Evolutionary conservation across 2,329 filamentous ascomycete genomes (phyloP), one percentile per base, ranked within the genome.

Genomic region (Talaromyces albobiverticillius): DNA sequence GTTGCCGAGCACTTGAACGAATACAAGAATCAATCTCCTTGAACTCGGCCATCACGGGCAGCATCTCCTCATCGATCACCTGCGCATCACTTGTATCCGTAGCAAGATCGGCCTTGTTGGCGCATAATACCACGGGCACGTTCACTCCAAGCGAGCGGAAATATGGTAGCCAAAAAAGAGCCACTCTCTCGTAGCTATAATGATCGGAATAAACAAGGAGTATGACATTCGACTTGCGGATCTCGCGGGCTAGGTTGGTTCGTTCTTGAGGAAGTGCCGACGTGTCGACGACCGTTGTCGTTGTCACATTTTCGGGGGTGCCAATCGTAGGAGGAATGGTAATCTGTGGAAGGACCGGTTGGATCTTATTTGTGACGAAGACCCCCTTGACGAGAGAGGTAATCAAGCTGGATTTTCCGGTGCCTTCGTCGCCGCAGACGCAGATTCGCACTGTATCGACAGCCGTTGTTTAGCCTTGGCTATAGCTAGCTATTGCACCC

Each of bases 1-100:
- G 90, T 65, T 96, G 90, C 63, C 90, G 85, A 18, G 93, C 91
- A 71, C 92, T 97, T 8, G 92, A 91, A 53, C 94, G 84, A 67
- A 99, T 97, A 73, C 94, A 99, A 0, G 92, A 96, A 70, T 99
- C 94, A 60, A 99, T 96, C 72, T 97, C 94, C 68, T 96, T 93
- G 75, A 97, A 99, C 74, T 99, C 94, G 57, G 89, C 87, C 94
- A 99, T 96, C 60, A 99, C 87, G 0, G 94, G 94, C 29, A 97
- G 79, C 90, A 99, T 96, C 76, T 99, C 94, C 70, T 97, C 94
- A 65, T 96, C 89, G 43, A 96, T 84, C 8, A 96, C 87, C 69
- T 96, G 90, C 0, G 90, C 82, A 8, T 90, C 90, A 56, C 81
- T 88, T 40, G 84, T 86, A 62, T 88, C 86, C 3, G 82, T 83